Base-by-base conservation (phyloP, 768 basidiomycete species). In the Pleurotus giganteus region DNA sequence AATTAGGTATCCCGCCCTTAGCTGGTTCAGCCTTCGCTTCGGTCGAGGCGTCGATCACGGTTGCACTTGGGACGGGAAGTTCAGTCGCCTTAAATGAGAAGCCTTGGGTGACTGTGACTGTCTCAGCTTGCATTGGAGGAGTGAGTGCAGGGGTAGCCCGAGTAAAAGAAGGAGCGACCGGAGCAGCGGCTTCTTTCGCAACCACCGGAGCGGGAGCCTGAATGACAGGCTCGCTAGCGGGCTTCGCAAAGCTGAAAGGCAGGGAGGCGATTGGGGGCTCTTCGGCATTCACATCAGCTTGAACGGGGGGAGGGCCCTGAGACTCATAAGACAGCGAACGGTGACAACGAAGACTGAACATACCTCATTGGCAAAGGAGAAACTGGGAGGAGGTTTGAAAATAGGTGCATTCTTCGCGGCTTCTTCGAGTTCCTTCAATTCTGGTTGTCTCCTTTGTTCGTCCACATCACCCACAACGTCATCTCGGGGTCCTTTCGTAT, bases 351-450 rank as follows among this genome's bases (percentile, higher is more conserved):
- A 4, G 7, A 26, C 11, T 51, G 53, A 59, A 55, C 81, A 56
- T 59, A 83, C 83, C 59, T 79, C 79, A 61, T 84, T 81, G 4
- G 84, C 80, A 61, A 91, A 90, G 41, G 75, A 82, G 67, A 91
- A 91, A 5, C 79, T 82, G 52, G 74, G 67, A 17, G 87, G 82
- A 34, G 85, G 72, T 36, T 84, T 74, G 65, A 86, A 89, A 4
- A 72, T 67, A 1, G 86, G 85, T 8, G 68, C 73, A 56, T 73
- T 78, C 64, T 78, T 80, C 9, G 80, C 77, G 5, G 81, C 80
- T 60, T 82, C 82, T 52, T 85, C 82, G 12, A 84, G 66, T 53
- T 67, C 67, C 41, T 74, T 71, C 34, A 69, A 68, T 55, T 84
- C 82, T 58, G 73, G 73, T 58, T 64, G 66, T 36, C 71, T 69